Conservation (phyloP, 441 rosid species). For the Codiaeum variegatum region DNA sequence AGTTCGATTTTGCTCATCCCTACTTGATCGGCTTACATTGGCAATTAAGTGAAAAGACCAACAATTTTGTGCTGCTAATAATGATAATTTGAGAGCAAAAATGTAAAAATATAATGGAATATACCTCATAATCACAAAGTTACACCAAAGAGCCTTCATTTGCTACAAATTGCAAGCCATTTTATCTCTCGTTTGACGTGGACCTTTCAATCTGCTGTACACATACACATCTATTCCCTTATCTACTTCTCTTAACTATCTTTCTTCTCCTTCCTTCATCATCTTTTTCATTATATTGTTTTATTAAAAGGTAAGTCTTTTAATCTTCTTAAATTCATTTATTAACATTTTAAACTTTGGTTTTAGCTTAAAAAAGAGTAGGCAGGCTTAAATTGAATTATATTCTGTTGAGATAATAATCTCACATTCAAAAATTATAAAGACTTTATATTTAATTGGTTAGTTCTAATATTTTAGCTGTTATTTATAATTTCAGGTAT, state of each 20-base stretch:
- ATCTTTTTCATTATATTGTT: background rate
- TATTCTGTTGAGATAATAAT: too few species aligned
- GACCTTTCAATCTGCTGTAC: background rate
- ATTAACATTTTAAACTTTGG: background rate
- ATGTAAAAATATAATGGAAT: background rate
- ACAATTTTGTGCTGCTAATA: background rate
- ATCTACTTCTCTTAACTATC: background rate
- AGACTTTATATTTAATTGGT: too few species aligned
- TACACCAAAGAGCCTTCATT: background rate
- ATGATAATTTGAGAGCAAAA: background rate
- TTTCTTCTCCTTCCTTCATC: background rate
- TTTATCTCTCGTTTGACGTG: background rate
- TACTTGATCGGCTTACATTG: too few species aligned
- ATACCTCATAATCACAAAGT: background rate
- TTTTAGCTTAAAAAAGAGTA: background rate
- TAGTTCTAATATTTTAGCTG: too few species aligned
- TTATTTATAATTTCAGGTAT: too few species aligned
- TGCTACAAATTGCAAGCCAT: constrained; percentile 6
- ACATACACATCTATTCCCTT: background rate
- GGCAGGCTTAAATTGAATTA: background rate
- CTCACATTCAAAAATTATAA: too few species aligned
- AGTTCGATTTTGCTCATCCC: too few species aligned
- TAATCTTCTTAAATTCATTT: background rate
- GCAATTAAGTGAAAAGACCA: background rate
- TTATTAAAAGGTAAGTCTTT: constrained; percentile 31